Conservation (phyloP, 1,284 basidiomycete species). For the Papiliotrema flavescens region DNA sequence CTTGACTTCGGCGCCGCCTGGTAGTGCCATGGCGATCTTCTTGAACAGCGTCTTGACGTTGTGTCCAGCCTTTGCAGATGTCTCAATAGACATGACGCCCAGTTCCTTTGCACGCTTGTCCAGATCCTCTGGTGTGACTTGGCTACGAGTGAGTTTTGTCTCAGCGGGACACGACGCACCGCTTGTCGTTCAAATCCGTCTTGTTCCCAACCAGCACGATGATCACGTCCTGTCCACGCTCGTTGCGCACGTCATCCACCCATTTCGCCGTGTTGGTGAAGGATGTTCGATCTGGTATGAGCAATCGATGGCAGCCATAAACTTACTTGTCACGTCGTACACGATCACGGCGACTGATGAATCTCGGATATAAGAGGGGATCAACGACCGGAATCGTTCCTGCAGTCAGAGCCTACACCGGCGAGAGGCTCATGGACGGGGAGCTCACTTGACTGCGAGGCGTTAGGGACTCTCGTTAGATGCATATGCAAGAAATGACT, state of each 20-base stretch:
- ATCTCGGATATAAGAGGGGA: conserved; percentile 98
- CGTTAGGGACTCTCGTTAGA: neutral
- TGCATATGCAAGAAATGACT: conserved; percentile 5
- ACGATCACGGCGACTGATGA: conserved; percentile 98
- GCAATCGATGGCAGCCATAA: neutral
- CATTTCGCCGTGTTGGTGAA: conserved; percentile 98
- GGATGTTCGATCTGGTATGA: conserved; percentile 74
- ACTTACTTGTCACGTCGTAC: conserved; percentile 96
- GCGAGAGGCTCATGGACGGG: neutral
- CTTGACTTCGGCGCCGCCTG: conserved; percentile 76
- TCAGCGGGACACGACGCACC: conserved; percentile 14
- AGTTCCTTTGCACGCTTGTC: conserved; percentile 89
- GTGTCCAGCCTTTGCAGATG: conserved; percentile 97
- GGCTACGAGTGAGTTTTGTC: conserved; percentile 54
- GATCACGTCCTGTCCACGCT: conserved; percentile 96
- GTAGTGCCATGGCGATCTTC: conserved; percentile 97
- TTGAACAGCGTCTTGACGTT: conserved; percentile 98
- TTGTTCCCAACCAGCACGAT: conserved; percentile 99
- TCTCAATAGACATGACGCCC: conserved; percentile 99
- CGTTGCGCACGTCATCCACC: conserved; percentile 98
- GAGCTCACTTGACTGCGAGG: neutral
- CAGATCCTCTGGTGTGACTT: conserved; percentile 98
- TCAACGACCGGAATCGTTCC: conserved; percentile 96
- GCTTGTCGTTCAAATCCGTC: conserved; percentile 67
- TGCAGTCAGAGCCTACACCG: conserved; percentile 39